Evolutionary conservation across 257 asterid species (phyloP).

Genomic region (Primulina huaijiensis): DNA sequence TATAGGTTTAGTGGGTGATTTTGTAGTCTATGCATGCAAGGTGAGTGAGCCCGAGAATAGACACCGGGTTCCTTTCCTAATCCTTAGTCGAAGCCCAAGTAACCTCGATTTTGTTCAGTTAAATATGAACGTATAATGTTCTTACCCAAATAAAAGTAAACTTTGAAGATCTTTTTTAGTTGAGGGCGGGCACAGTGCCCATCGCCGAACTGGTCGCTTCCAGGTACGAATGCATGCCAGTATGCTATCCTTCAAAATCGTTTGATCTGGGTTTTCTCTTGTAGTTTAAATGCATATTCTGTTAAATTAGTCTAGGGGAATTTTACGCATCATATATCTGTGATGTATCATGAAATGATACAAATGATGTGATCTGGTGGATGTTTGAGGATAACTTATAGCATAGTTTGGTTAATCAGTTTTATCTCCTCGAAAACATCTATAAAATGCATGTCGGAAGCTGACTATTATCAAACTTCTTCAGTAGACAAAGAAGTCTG

Average conservation of each 20-base stretch:
- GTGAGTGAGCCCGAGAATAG: neutral
- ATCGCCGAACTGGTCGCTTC: neutral
- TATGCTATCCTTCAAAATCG: neutral
- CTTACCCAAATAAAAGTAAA: neutral
- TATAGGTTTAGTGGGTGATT: neutral
- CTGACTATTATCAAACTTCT: neutral
- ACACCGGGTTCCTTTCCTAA: neutral
- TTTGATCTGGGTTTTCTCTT: neutral
- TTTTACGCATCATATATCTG: too few relatives aligned
- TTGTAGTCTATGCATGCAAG: neutral
- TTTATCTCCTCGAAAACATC: neutral
- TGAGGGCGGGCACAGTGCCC: neutral
- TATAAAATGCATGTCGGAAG: neutral
- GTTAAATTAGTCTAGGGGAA: neutral
- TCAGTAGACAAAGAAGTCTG: constrained; percentile 6
- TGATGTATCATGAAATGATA: too few relatives aligned
- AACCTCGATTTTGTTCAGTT: neutral
- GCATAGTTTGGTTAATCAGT: too few relatives aligned
- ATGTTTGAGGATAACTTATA: too few relatives aligned
- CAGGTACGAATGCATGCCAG: neutral
- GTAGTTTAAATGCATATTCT: neutral
- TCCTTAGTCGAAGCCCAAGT: neutral
- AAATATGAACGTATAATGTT: too few relatives aligned
- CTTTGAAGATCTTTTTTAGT: neutral
- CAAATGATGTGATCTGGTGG: too few relatives aligned